Evolutionary conservation across 768 basidiomycete genomes (phyloP).

Genomic region (Lactarius psammicola): DNA sequence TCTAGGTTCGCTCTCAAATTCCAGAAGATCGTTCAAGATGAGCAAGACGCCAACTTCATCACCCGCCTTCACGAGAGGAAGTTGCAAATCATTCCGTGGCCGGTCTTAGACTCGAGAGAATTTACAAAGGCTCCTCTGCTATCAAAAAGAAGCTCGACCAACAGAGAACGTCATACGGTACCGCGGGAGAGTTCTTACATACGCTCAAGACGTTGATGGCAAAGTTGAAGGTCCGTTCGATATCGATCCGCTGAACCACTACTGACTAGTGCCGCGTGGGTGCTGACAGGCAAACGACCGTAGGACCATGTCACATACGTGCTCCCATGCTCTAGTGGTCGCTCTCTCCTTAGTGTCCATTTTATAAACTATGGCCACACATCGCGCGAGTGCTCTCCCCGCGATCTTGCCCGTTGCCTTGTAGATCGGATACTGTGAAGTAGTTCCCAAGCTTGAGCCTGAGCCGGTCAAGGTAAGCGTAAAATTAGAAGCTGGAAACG

Average conservation of each 20-base stretch:
- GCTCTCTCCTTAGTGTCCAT: neutral
- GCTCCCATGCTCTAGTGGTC: slow-evolving; percentile 27
- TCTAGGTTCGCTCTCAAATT: slow-evolving; percentile 54
- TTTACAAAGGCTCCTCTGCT: slow-evolving; percentile 51
- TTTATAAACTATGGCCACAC: slow-evolving; percentile 50
- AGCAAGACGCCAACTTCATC: slow-evolving; percentile 41
- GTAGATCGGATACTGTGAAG: slow-evolving; percentile 46
- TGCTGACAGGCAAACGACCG: slow-evolving; percentile 54
- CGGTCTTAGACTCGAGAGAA: slow-evolving; percentile 38
- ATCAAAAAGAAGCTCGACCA: slow-evolving; percentile 49
- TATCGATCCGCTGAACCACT: neutral
- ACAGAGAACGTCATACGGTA: slow-evolving; percentile 47
- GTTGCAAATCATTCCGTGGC: neutral
- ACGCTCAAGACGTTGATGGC: neutral
- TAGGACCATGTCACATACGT: slow-evolving; percentile 60
- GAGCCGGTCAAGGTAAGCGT: slow-evolving; percentile 50
- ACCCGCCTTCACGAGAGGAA: neutral
- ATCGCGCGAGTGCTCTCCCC: slow-evolving; percentile 43
- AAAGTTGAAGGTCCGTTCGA: neutral
- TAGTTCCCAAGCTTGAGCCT: slow-evolving; percentile 44
- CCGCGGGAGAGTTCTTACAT: slow-evolving; percentile 47
- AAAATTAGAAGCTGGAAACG: neutral
- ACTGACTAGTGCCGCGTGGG: neutral
- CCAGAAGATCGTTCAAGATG: slow-evolving; percentile 56
- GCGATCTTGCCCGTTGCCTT: slow-evolving; percentile 48